Base-by-base conservation (phyloP, 495 filamentous ascomycete genomes). In the Penicillium samsonianum region DNA sequence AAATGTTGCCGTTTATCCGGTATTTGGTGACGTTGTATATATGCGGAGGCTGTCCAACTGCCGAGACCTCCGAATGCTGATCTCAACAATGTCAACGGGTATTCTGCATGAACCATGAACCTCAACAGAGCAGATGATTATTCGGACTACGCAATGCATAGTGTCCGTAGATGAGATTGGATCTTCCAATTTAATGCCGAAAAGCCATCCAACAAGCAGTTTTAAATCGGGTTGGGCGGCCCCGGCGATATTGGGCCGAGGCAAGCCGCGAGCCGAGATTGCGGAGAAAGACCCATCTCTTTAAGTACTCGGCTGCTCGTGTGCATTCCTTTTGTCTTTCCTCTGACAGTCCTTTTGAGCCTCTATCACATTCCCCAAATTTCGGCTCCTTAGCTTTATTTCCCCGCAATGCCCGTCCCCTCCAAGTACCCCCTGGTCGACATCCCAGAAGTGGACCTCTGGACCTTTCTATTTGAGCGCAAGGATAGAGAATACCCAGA, bases 381-480 rank as follows among this genome's bases (percentile, higher is more conserved):
- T 62, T 62, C 63, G 60, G 47, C 53, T 33, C 44, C 16, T 51
- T 55, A 47, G 41, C 45, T 62, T 47, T 31, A 17, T 53, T 37
- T 59, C 59, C 63, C 62, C 65, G 65, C 57, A 64, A 70, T 80
- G 77, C 76, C 76, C 7, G 70, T 76, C 56, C 57, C 71, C 30
- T 80, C 77, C 25, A 58, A 56, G 14, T 78, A 76, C 44, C 71
- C 75, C 8, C 44, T 57, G 16, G 43, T 75, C 40, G 65, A 76
- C 28, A 72, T 80, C 17, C 77, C 77, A 26, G 57, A 73, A 23
- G 61, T 75, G 35, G 91, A 93, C 67, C 55, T 96, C 20, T 94
- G 85, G 85, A 76, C 78, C 0, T 87, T 95, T 45, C 67, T 98
- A 9, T 92, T 96, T 67, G 90, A 94, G 64, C 77, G 87, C 47